Conservation (phyloP, 1,284 basidiomycete species). For the Moesziomyces globuligerus region DNA sequence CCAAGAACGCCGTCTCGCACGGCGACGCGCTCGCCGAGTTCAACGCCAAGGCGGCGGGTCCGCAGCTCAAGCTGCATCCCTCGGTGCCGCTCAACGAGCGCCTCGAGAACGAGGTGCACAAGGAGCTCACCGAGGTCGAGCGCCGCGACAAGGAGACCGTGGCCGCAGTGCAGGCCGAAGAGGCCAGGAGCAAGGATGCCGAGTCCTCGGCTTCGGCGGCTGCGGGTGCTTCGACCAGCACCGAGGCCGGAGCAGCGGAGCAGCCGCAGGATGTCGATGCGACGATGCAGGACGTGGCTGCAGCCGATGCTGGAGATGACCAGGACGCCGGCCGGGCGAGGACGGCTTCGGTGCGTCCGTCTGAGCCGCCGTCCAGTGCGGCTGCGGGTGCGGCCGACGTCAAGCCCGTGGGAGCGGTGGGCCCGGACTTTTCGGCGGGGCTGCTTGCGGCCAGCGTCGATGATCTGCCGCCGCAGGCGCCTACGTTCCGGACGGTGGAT, state of each 20-base stretch:
- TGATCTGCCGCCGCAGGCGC: slow-evolving; percentile 80
- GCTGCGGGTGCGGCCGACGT: slow-evolving; percentile 8
- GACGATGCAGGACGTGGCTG: slow-evolving; percentile 33
- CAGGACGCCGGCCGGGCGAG: slow-evolving; percentile 16
- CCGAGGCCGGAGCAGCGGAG: slow-evolving; percentile 4
- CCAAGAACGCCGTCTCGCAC: slow-evolving; percentile 53
- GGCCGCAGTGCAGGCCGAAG: slow-evolving; percentile 37
- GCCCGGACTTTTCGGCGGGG: slow-evolving; percentile 41
- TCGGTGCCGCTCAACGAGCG: slow-evolving; percentile 60
- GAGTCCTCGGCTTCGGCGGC: slow-evolving; percentile 14
- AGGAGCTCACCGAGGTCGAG: slow-evolving; percentile 55
- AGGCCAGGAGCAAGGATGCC: slow-evolving; percentile 26
- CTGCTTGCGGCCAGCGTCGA: slow-evolving; percentile 74
- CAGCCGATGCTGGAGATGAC: slow-evolving; percentile 12
- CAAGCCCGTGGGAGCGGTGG: slow-evolving; percentile 2
- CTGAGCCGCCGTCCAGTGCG: slow-evolving; percentile 20
- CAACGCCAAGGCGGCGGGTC: slow-evolving; percentile 62
- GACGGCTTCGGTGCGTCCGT: slow-evolving; percentile 29
- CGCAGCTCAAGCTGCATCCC: slow-evolving; percentile 63
- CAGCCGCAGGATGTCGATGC: slow-evolving; percentile 37
- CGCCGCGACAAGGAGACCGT: slow-evolving; percentile 37
- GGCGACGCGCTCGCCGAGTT: slow-evolving; percentile 62
- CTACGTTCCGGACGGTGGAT: slow-evolving; percentile 85
- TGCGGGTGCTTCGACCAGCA: slow-evolving; percentile 1
- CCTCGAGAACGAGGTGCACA: slow-evolving; percentile 60